Base-by-base conservation (phyloP, 192 early-diverging fungal genomes). In the Borealophlyctis nickersoniae region DNA sequence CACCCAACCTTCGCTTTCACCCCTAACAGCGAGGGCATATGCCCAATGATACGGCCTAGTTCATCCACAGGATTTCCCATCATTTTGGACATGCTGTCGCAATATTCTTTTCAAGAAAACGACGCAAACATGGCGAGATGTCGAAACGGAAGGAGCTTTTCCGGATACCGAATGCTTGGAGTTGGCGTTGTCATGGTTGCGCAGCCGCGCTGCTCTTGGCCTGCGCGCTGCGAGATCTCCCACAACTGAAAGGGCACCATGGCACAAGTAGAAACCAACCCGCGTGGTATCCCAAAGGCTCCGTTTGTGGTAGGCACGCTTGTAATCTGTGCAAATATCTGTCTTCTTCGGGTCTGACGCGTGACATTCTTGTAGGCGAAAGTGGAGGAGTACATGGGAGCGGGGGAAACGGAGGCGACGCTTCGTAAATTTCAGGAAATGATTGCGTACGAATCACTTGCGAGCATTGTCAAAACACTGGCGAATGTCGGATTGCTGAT, bases 371-470 rank as follows among this genome's bases (percentile, higher is more conserved):
- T 34, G 49, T 53, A 91, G 89, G 90, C 92, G 70, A 87, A 91
- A 63, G 91, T 98, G 19, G 91, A 89, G 54, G 88, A 91, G 66
- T 95, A 92, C 77, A 78, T 95, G 34, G 79, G 82, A 26, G 81
- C 81, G 23, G 77, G 77, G 58, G 85, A 89, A 52, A 85, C 90
- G 36, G 93, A 98, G 68, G 72, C 86, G 36, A 94, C 94, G 0
- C 77, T 98, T 52, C 76, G 82, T 56, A 98, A 97, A 77, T 93
- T 98, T 61, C 87, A 92, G 63, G 96, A 97, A 75, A 92, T 93
- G 58, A 83, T 87, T 34, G 82, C 79, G 86, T 87, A 77, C 66
- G 81, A n/a, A n/a, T n/a, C n/a, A n/a, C n/a, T n/a, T n/a, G n/a
- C n/a, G 39, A 28, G n/a, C 11, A 49, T 35, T 16, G n/a, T 22